Evolutionary conservation across 129 eudicot genomes (phyloP).

Genomic region (Oenanthe sinensis): DNA sequence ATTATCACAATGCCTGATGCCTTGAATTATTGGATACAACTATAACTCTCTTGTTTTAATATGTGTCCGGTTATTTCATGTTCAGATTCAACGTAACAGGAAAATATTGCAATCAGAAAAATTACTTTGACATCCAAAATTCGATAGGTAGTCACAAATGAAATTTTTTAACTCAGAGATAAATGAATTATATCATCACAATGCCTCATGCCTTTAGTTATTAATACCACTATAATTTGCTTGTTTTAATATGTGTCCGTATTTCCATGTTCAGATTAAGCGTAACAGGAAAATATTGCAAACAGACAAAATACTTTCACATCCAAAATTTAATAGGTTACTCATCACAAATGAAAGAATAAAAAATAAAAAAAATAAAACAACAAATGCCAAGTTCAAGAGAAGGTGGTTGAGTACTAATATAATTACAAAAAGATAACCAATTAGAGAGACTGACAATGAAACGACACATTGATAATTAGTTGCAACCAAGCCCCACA

Average conservation of each 20-base stretch:
- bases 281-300: no score
- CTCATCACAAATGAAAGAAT: not conserved
- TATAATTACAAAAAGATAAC: not conserved
- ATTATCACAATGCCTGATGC: not conserved
- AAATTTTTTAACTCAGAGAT: no score
- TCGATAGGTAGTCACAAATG: no score
- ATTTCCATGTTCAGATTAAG: no score
- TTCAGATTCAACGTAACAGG: not conserved
- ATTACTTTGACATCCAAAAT: no score
- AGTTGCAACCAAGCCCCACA: no score
- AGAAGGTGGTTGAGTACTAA: not conserved
- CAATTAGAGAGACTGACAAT: not conserved
- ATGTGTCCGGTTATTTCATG: not conserved
- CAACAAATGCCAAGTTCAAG: not conserved
- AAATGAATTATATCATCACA: no score
- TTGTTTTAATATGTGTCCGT: no score
- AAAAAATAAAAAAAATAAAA: not conserved
- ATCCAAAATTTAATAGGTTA: not conserved
- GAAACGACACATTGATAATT: no score
- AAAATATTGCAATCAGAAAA: not conserved
- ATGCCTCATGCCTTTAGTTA: no score
- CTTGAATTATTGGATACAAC: not conserved
- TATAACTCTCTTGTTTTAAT: not conserved
- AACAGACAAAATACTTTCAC: not conserved
- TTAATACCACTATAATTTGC: no score